A percentile compares a stretch with the other conserved stretches of the same genome.
Evolutionary conservation across 2,329 filamentous ascomycete species (phyloP).

Genomic region (Amphichorda felina): DNA sequence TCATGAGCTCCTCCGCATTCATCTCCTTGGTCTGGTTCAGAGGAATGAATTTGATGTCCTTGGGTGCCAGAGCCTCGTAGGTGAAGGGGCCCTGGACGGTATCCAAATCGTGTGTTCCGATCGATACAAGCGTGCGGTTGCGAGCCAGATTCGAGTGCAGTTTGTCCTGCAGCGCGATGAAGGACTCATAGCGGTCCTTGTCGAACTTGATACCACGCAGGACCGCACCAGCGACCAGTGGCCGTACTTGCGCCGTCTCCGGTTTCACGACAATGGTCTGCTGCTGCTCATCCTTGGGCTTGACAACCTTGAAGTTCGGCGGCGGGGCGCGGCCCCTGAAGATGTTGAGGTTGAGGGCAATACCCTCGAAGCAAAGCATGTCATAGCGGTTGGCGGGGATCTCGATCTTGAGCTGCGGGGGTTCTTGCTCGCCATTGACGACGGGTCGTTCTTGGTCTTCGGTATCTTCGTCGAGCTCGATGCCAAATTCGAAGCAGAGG

Average conservation of each 20-base stretch:
- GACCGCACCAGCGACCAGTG: constrained; percentile 81
- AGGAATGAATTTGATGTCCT: constrained; percentile 81
- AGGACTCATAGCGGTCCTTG: constrained; percentile 84
- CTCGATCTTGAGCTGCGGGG: constrained; percentile 93
- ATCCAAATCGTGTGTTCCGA: constrained; percentile 93
- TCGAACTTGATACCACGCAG: constrained; percentile 87
- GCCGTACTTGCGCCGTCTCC: constrained; percentile 66
- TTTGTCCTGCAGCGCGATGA: constrained; percentile 97
- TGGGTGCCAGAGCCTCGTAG: constrained; percentile 85
- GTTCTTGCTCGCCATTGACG: constrained; percentile 69
- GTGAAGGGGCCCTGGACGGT: constrained; percentile 91
- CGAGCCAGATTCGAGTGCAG: constrained; percentile 92
- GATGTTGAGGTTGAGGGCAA: constrained; percentile 89
- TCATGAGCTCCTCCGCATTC: constrained; percentile 81
- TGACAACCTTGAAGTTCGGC: constrained; percentile 68
- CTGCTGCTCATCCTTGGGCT: constrained; percentile 60
- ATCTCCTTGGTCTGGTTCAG: constrained; percentile 87
- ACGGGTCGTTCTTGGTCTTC: constrained; percentile 62
- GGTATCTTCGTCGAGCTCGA: constrained; percentile 95
- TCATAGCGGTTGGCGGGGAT: constrained; percentile 92
- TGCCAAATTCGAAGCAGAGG: constrained; percentile 96
- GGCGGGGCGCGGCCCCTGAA: constrained; percentile 68
- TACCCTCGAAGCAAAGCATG: constrained; percentile 95
- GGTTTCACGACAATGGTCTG: constrained; percentile 72
- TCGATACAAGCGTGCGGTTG: constrained; percentile 87